phyloP scores from a whole-genome alignment of 2,329 filamentous ascomycete species.

The Didymella pinodella region DNA sequence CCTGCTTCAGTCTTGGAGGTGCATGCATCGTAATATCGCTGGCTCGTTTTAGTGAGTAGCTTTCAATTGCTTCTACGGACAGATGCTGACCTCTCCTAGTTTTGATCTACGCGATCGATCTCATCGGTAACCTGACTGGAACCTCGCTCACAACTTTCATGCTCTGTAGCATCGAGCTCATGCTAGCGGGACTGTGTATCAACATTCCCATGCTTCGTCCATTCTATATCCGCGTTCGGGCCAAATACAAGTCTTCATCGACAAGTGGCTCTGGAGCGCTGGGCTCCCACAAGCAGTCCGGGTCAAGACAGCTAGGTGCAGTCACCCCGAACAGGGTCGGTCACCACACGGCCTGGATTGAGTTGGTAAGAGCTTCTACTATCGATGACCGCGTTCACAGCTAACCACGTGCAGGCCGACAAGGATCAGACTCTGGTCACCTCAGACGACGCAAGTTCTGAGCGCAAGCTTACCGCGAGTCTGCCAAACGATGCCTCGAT shows the following conservation, averaged over 20 bases:
- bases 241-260: constrained; percentile 28
- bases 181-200: constrained; percentile 34
- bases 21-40: constrained; percentile 31
- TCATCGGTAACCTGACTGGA: constrained; percentile 32
- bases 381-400: no score
- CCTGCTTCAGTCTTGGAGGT: constrained; percentile 32
- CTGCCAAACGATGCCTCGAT: constrained; percentile 24
- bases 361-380: constrained; percentile 25
- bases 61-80: neutral
- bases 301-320: constrained; percentile 11
- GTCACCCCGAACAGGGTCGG: constrained; percentile 18
- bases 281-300: constrained; percentile 10
- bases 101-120: constrained; percentile 25
- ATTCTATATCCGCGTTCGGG: constrained; percentile 31
- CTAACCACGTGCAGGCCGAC: constrained; percentile 26
- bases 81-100: constrained; percentile 10
- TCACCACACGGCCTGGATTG: constrained; percentile 34
- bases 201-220: constrained; percentile 37
- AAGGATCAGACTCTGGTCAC: constrained; percentile 31
- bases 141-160: constrained; percentile 36
- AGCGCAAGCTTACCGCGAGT: constrained; percentile 28
- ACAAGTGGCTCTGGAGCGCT: neutral
- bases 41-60: constrained; percentile 27
- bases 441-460: constrained; percentile 31
- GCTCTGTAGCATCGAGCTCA: constrained; percentile 34